Base-by-base conservation (phyloP, 176 grass and related monocot genomes). In the Avena eriantha region DNA sequence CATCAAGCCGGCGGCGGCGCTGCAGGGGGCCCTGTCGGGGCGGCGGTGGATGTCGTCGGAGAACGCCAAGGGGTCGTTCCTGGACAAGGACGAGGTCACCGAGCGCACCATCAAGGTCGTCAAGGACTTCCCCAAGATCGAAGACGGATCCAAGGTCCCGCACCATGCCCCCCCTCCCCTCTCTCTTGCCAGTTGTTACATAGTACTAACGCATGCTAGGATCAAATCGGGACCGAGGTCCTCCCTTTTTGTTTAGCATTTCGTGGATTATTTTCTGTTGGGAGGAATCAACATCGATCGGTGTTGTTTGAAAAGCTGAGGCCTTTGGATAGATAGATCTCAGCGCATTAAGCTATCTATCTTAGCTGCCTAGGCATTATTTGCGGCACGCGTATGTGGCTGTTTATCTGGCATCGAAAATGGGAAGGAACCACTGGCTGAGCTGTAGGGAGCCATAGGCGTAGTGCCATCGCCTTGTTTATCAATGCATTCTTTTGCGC, bases 91-190 rank as follows among this genome's bases (percentile, higher is more conserved):
- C 35, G 88, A 93, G 81, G 91, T 93, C 70, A 55, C 53, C 11
- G 91, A 93, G 31, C 88, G 91, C 84, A 73, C 87, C 88, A 72
- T 93, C 77, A 90, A 83, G 80, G 85, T 90, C 81, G 88, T 93
- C 81, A 90, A 41, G 77, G 47, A 85, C 70, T 91, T 91, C 71
- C 70, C 76, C 77, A 91, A 91, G 90, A 76, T 88, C 63, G 71
- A 91, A 33, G 77, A 91, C 81, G 49, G 22, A 35, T 85, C 90
- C 63, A 91, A 91, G 86, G 90, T 91, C 33, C 9, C 19, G 2
- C 49, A 13, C 24, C 45, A 3, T 3, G 13, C 9, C 15, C 22
- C 29, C 35, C 36, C n/a, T 29, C 39, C 54, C 50, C 68, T 21
- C 46, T 48, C 50, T 24, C 57, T 55, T 29, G 3, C 3, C 49